These are phyloP conservation scores for Xylariaceae sp. DNA, from an alignment of 2,329 filamentous ascomycete species.

Conservation along the genomic window DNA sequence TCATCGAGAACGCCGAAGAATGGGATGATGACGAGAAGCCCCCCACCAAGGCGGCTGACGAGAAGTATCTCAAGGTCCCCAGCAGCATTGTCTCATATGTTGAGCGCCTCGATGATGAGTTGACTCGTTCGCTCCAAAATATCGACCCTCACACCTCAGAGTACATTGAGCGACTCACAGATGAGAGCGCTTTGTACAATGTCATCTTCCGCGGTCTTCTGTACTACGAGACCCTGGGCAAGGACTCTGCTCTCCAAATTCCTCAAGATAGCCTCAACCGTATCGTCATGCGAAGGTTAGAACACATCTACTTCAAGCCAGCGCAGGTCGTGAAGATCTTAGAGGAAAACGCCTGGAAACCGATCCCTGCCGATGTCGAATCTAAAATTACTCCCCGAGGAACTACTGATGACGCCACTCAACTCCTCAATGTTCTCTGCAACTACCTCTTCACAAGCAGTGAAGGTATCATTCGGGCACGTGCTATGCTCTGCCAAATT, in stretches of 20 bases:
- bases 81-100: conserved; percentile 93
- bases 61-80: conserved; percentile 84
- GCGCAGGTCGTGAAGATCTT: conserved; percentile 88
- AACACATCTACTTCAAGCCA: conserved; percentile 99
- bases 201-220: conserved; percentile 83
- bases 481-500: conserved; percentile 97
- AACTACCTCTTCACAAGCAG: conserved; percentile 92
- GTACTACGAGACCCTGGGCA: conserved; percentile 79
- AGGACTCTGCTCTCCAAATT: conserved; percentile 65
- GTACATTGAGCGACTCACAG: conserved; percentile 91
- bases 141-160: conserved; percentile 98
- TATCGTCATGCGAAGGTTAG: conserved; percentile 86
- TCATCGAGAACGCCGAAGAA: conserved; percentile 89
- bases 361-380: conserved; percentile 64
- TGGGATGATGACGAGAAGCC: conserved; percentile 99
- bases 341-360: conserved; percentile 91
- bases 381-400: conserved; percentile 76
- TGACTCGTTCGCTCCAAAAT: conserved; percentile 92
- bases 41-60: conserved; percentile 66
- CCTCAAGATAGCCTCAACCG: conserved; percentile 88
- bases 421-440: conserved; percentile 82
- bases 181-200: conserved; percentile 88
- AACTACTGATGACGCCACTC: conserved; percentile 63
- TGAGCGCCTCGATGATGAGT: conserved; percentile 93
- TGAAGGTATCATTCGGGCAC: conserved; percentile 91